Evolutionary conservation across 495 filamentous ascomycete species (phyloP).

Genomic region (Tricharina praecox): DNA sequence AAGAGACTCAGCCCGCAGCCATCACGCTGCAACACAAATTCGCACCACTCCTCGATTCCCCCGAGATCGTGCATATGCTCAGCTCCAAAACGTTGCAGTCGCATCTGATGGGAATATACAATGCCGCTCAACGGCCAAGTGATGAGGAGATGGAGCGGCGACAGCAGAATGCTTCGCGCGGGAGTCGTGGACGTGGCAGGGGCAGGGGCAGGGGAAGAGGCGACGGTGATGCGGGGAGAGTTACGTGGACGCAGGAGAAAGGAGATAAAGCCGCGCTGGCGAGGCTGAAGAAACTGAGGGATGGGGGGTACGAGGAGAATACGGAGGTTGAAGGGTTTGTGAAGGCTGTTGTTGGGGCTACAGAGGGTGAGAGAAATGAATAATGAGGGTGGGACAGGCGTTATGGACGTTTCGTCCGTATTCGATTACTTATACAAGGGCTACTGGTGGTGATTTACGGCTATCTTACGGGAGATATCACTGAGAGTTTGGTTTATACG

Average conservation of each 20-base stretch:
- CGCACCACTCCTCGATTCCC: constrained; percentile 14
- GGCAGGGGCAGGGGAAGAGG: constrained; percentile 14
- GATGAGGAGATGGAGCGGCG: not conserved
- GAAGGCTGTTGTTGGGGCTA: constrained; percentile 8
- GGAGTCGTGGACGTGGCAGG: constrained; percentile 10
- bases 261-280: constrained; percentile 12
- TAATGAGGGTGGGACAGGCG: too few relatives aligned
- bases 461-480: too few relatives aligned
- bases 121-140: constrained; percentile 12
- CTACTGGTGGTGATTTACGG: too few relatives aligned
- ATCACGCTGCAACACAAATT: constrained; percentile 6
- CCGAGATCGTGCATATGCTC: constrained; percentile 15
- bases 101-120: constrained; percentile 17
- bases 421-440: too few relatives aligned
- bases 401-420: too few relatives aligned
- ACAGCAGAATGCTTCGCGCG: constrained; percentile 18
- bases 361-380: not conserved
- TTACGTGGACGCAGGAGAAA: constrained; percentile 17
- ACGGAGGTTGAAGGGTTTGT: constrained; percentile 22
- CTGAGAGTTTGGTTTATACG: too few relatives aligned
- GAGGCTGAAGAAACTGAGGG: constrained; percentile 10
- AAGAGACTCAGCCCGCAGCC: not conserved
- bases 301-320: constrained; percentile 10
- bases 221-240: constrained; percentile 7
- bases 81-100: constrained; percentile 13